Evolutionary conservation across 2,329 filamentous ascomycete species (phyloP).

Genomic region (Xylaria sp.): DNA sequence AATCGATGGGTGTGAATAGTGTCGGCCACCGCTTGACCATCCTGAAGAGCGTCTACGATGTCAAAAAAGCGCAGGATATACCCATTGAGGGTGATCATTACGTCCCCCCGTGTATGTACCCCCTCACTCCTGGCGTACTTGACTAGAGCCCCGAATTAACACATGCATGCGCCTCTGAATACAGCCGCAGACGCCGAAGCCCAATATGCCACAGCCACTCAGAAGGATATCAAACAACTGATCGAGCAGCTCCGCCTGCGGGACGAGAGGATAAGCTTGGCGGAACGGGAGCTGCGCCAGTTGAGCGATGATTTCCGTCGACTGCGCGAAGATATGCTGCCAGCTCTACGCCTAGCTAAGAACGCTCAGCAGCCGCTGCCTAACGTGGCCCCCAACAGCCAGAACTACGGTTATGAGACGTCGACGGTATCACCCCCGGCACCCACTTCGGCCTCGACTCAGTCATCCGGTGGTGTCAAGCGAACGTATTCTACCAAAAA

Average conservation of each 20-base stretch:
- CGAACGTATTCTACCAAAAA: constrained; percentile 79
- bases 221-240: constrained; percentile 90
- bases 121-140: constrained; percentile 1
- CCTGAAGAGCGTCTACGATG: constrained; percentile 93
- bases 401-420: constrained; percentile 57
- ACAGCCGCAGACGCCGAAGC: constrained; percentile 87
- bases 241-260: constrained; percentile 88
- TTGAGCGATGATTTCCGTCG: constrained; percentile 88
- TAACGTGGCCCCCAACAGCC: constrained; percentile 47
- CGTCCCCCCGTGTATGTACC: constrained; percentile 81
- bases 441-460: constrained; percentile 58
- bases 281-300: constrained; percentile 82
- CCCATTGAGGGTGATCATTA: constrained; percentile 93
- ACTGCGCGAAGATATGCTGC: constrained; percentile 88
- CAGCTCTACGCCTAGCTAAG: constrained; percentile 87
- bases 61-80: constrained; percentile 92
- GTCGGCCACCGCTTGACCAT: constrained; percentile 95
- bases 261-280: constrained; percentile 84
- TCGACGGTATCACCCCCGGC: constrained; percentile 61
- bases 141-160: constrained; percentile 12
- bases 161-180: constrained; percentile 14
- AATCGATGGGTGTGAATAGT: constrained; percentile 91
- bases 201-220: constrained; percentile 83
- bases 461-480: constrained; percentile 63
- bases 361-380: constrained; percentile 90